Percentiles rank a stretch among this genome's conserved stretches.
These are phyloP conservation scores for Mrakia frigida DNA, from an alignment of 768 basidiomycete genomes.

Conservation along the genomic window DNA sequence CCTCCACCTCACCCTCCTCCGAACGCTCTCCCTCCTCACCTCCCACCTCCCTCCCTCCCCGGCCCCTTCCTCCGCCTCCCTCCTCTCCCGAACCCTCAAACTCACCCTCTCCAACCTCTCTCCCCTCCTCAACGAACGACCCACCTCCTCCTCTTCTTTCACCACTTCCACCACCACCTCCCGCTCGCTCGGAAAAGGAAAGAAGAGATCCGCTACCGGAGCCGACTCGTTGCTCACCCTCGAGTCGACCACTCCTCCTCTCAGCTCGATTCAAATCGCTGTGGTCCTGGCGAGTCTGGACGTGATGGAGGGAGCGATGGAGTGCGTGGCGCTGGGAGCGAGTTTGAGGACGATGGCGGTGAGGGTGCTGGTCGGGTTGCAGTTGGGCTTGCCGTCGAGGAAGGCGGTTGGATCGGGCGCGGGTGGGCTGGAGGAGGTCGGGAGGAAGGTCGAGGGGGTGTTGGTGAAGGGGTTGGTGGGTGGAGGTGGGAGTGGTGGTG, in stretches of 20 bases:
- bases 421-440: not conserved
- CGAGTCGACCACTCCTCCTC: constrained; percentile 1
- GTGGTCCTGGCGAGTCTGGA: not conserved
- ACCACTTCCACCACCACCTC: not conserved
- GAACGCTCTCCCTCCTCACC: constrained; percentile 23
- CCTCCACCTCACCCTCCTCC: constrained; percentile 46
- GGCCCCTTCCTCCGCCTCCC: constrained; percentile 20
- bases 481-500: constrained; percentile 11
- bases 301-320: constrained; percentile 9
- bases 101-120: constrained; percentile 27
- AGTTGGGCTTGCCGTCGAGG: constrained; percentile 11
- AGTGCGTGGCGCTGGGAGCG: constrained; percentile 3
- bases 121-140: constrained; percentile 21
- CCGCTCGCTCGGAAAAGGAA: constrained; percentile 27
- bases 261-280: not conserved
- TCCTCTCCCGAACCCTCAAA: constrained; percentile 24
- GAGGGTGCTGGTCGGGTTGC: constrained; percentile 15
- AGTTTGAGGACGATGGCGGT: constrained; percentile 19
- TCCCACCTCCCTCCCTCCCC: constrained; percentile 23
- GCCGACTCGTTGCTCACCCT: constrained; percentile 19
- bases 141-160: not conserved
- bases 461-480: not conserved
- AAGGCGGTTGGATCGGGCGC: not conserved
- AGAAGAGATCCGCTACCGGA: constrained; percentile 25
- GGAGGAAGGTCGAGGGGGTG: constrained; percentile 11